Conservation (phyloP, 257 asterid species). For the Cinchona pubescens region DNA sequence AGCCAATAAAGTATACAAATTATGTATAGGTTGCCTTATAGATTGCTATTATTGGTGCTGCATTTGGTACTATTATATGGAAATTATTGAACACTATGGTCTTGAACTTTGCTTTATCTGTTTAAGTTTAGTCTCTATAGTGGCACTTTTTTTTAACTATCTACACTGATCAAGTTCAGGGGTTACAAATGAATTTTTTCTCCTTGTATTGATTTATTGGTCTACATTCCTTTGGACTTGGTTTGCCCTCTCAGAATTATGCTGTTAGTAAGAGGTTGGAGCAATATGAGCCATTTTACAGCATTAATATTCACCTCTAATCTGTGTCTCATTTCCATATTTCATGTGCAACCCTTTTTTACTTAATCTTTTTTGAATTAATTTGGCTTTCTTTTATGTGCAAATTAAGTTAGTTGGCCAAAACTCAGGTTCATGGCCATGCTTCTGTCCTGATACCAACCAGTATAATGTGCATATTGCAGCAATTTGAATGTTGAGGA, state of each 20-base stretch:
- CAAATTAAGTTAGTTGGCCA: not conserved
- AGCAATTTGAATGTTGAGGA: not conserved
- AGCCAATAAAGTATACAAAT: not conserved
- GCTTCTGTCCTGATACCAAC: not conserved
- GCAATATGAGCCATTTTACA: not conserved
- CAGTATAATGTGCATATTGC: not conserved
- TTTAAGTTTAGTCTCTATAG: not conserved
- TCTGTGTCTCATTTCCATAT: not conserved
- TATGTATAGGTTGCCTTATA: too few relatives aligned
- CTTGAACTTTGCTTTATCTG: not conserved
- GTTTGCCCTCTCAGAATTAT: not conserved
- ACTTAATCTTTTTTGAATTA: fast-evolving
- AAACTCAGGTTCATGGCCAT: not conserved
- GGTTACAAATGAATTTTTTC: not conserved
- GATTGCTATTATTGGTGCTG: not conserved
- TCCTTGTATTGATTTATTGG: not conserved
- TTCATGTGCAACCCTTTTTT: not conserved
- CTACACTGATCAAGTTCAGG: too few relatives aligned
- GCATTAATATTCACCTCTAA: not conserved
- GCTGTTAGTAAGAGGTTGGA: not conserved
- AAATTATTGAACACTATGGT: not conserved
- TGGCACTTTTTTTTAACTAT: not conserved
- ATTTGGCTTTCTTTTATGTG: not conserved
- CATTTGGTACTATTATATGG: not conserved
- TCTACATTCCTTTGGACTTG: not conserved